Conservation (phyloP, 2,329 filamentous ascomycete species). For the Xylariaceae sp. region DNA sequence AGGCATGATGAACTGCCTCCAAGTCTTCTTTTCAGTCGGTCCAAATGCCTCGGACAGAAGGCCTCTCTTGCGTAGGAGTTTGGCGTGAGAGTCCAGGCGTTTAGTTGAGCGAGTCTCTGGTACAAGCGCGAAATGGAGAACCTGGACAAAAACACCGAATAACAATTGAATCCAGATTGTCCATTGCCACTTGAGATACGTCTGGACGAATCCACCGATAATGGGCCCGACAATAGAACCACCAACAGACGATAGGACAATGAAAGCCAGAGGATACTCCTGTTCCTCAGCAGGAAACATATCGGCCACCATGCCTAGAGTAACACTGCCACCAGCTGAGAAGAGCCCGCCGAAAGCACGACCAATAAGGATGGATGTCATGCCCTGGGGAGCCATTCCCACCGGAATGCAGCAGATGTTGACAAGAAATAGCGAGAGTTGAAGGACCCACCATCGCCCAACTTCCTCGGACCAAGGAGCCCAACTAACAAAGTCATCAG, state of each 20-base stretch:
- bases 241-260: constrained; percentile 52
- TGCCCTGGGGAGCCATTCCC: constrained; percentile 37
- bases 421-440: constrained; percentile 46
- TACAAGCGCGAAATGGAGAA: constrained; percentile 45
- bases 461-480: constrained; percentile 51
- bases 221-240: constrained; percentile 51
- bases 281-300: constrained; percentile 54
- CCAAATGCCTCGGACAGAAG: constrained; percentile 40
- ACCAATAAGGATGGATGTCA: constrained; percentile 38
- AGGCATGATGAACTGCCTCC: constrained; percentile 35
- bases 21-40: constrained; percentile 42
- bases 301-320: constrained; percentile 59
- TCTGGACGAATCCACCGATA: constrained; percentile 48
- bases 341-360: constrained; percentile 49
- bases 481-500: constrained; percentile 35
- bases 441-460: constrained; percentile 47
- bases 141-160: constrained; percentile 48
- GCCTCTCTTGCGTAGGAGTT: constrained; percentile 44
- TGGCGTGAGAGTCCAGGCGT: constrained; percentile 54
- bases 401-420: constrained; percentile 49
- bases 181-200: constrained; percentile 49
- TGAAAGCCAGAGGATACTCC: constrained; percentile 55
- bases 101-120: constrained; percentile 56
- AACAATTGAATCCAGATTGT: constrained; percentile 60
- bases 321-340: constrained; percentile 60